phyloP scores from a whole-genome alignment of 306 rosid genomes.

The Styphnolobium japonicum region DNA sequence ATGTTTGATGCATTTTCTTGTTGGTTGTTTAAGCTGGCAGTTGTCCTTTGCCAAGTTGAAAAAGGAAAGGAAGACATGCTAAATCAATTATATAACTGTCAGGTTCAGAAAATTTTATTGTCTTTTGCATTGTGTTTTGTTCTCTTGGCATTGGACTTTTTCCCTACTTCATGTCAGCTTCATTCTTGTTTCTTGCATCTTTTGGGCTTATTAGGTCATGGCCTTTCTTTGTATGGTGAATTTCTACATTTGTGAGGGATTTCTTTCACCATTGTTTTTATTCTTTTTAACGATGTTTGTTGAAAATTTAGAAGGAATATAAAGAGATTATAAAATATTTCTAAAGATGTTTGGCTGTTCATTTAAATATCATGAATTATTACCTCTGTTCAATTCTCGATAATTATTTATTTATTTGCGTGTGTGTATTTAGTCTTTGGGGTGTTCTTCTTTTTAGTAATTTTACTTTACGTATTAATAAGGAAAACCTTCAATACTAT shows the following conservation, averaged over 20 bases:
- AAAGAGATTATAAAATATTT: background rate
- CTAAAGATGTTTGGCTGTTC: background rate
- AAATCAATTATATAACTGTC: conserved; percentile 87
- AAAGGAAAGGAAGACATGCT: conserved; percentile 98
- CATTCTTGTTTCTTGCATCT: background rate
- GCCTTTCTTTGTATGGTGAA: too few species aligned
- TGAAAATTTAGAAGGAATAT: background rate
- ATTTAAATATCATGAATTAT: background rate
- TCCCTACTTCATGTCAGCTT: background rate
- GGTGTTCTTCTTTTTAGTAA: background rate
- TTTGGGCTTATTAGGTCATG: too few species aligned
- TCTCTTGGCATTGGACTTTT: background rate
- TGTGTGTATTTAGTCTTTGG: too few species aligned
- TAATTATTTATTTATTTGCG: background rate
- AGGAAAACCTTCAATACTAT: too few species aligned
- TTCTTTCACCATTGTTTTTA: too few species aligned
- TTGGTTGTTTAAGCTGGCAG: conserved; percentile 70
- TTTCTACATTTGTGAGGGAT: too few species aligned
- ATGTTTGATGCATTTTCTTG: conserved; percentile 22
- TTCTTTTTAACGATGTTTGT: too few species aligned
- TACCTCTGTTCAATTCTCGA: background rate
- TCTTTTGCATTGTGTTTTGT: background rate
- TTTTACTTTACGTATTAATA: too few species aligned
- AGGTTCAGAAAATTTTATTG: conserved; percentile 49
- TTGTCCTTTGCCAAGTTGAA: conserved; percentile 97